Conservation (phyloP, 2,329 filamentous ascomycete genomes). For the Amphichorda felina region DNA sequence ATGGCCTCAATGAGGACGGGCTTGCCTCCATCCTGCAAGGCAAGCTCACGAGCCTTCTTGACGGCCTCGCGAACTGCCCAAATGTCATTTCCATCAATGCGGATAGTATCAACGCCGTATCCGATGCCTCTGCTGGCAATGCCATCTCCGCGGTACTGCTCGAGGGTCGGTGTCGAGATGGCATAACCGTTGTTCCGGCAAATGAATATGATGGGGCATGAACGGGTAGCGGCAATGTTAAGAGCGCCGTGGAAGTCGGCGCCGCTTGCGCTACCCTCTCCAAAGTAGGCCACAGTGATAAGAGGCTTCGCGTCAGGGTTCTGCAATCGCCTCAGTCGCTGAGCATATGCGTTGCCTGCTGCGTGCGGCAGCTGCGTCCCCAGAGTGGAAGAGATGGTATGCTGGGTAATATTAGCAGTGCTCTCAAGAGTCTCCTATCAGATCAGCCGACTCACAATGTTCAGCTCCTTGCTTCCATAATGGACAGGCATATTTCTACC, state of each 20-base stretch:
- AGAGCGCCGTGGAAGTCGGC: slow-evolving; percentile 87
- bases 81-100: slow-evolving; percentile 90
- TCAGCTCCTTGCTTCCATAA: slow-evolving; percentile 74
- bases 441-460: slow-evolving; percentile 55
- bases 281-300: slow-evolving; percentile 77
- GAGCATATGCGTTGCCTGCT: slow-evolving; percentile 72
- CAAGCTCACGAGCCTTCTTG: slow-evolving; percentile 62
- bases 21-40: slow-evolving; percentile 66
- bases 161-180: slow-evolving; percentile 78
- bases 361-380: slow-evolving; percentile 87
- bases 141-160: slow-evolving; percentile 85
- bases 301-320: slow-evolving; percentile 56
- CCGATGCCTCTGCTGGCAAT: slow-evolving; percentile 80
- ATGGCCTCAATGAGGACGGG: slow-evolving; percentile 89
- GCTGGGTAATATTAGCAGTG: slow-evolving; percentile 27
- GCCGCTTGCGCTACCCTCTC: slow-evolving; percentile 81
- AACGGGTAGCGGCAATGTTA: slow-evolving; percentile 80
- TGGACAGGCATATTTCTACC: slow-evolving; percentile 97
- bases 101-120: slow-evolving; percentile 88
- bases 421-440: background rate
- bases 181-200: slow-evolving; percentile 91
- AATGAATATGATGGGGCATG: slow-evolving; percentile 81
- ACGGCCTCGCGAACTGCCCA: slow-evolving; percentile 79
- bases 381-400: slow-evolving; percentile 73
- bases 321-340: slow-evolving; percentile 68